Evolutionary conservation across 2,329 filamentous ascomycete species (phyloP).

Genomic region (Scytalidium lignicola): DNA sequence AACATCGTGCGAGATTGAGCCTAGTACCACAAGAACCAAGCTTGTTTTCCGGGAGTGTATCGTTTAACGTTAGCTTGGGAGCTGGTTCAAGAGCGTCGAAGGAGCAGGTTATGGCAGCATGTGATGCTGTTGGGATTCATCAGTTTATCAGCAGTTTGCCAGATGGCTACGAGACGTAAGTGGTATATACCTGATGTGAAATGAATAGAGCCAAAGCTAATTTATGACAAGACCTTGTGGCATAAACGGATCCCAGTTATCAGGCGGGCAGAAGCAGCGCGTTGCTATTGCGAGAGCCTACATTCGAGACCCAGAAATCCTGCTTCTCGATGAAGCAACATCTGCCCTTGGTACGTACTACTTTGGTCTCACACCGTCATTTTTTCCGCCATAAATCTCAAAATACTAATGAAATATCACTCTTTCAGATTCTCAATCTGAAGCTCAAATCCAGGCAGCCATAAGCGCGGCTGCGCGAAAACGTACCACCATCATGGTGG

Average conservation of each 20-base stretch:
- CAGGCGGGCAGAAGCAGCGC: conserved; percentile 75
- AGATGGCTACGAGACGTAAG: conserved; percentile 66
- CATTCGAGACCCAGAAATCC: conserved; percentile 63
- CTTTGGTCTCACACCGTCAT: too few species aligned
- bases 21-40: conserved; percentile 53
- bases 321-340: conserved; percentile 80
- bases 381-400: too few species aligned
- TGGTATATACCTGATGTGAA: conserved; percentile 30
- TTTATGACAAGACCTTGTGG: conserved; percentile 42
- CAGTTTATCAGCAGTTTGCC: conserved; percentile 59
- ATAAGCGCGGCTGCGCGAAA: conserved; percentile 50
- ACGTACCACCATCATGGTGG: conserved; percentile 53
- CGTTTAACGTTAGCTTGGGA: conserved; percentile 52
- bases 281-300: conserved; percentile 74
- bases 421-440: conserved; percentile 42
- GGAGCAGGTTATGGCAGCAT: conserved; percentile 61
- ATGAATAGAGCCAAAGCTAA: neutral
- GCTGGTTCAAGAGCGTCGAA: conserved; percentile 48
- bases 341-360: conserved; percentile 64
- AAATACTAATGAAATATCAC: neutral
- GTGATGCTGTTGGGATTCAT: conserved; percentile 64
- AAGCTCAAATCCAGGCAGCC: conserved; percentile 60
- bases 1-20: conserved; percentile 47
- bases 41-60: conserved; percentile 50
- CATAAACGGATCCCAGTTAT: conserved; percentile 68